Base-by-base conservation (phyloP, 306 rosid genomes). In the Astragalus membranaceus region DNA sequence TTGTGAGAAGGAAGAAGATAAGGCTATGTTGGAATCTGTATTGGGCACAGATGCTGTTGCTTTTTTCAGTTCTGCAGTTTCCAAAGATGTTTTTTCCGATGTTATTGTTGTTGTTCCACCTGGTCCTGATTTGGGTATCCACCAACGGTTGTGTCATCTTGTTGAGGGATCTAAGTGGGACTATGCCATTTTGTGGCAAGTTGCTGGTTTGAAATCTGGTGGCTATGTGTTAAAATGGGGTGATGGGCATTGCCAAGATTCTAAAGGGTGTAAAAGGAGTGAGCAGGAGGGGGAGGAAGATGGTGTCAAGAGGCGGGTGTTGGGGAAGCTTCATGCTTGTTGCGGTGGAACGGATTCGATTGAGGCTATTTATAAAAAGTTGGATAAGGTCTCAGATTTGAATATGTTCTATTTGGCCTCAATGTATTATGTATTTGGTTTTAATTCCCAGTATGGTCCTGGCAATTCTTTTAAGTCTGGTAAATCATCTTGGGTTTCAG, bases 111-210 rank as follows among this genome's bases (percentile, higher is more conserved):
- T 63, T 17, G 72, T 63, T 17, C 85, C 91, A 0, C 72, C 64
- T 0, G 67, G 87, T 4, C 36, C 85, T 33, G 90, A 94, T 0
- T 11, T 46, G 59, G 81, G 79, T 36, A 70, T 77, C 32, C 94
- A 78, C 36, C 83, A 77, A 48, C 84, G 88, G 62, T 57, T 95
- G 37, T 75, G 74, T 68, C 92, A 91, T 64, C 70, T 95, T 75
- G 85, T 89, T 54, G 84, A 87, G 57, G 85, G 76, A 17, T 87
- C 96, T 13, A 78, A 72, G 81, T 94, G 97, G 95, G 85, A 85
- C 14, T 94, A 94, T 8, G 92, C 84, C 11, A 66, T 94, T 72
- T 90, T 87, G 75, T 94, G 98, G 98, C 92, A 80, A 79, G 87
- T 81, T 65, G 90, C 75, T 10, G 82, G 78, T 59, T 78, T 79